phyloP scores from a whole-genome alignment of 2,329 filamentous ascomycete genomes.

The Monosporascus ibericus region DNA sequence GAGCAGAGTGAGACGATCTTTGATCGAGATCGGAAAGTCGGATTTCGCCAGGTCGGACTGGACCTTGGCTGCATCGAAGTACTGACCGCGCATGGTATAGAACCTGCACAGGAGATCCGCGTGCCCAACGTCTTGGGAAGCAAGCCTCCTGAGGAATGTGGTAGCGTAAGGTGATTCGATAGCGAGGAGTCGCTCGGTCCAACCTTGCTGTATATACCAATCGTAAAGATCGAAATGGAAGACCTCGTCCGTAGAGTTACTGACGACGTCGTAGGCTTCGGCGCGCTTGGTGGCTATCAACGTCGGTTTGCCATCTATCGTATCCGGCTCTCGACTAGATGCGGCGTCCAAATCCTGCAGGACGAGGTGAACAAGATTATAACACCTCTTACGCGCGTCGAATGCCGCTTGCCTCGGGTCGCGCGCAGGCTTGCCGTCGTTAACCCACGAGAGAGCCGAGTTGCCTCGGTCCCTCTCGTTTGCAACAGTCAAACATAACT shows the following conservation, averaged over 20 bases:
- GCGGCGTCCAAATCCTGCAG: conserved; percentile 70
- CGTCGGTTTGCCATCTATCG: conserved; percentile 72
- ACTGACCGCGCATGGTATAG: conserved; percentile 77
- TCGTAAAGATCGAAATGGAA: conserved; percentile 97
- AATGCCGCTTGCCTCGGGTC: conserved; percentile 67
- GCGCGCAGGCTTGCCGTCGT: conserved; percentile 67
- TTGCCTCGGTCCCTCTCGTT: conserved; percentile 83
- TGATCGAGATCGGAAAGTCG: conserved; percentile 72
- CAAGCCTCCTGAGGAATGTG: conserved; percentile 75
- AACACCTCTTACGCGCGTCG: conserved; percentile 69
- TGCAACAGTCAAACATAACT: conserved; percentile 78
- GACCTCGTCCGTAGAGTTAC: conserved; percentile 81
- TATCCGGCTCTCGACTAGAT: conserved; percentile 61
- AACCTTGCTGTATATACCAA: conserved; percentile 85
- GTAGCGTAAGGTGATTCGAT: conserved; percentile 82
- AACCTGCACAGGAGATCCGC: conserved; percentile 92
- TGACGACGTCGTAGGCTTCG: conserved; percentile 88
- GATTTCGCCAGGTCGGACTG: conserved; percentile 80
- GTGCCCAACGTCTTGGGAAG: conserved; percentile 64
- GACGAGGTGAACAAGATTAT: conserved; percentile 80
- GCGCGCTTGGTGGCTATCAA: conserved; percentile 70
- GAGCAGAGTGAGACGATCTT: conserved; percentile 81
- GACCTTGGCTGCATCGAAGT: conserved; percentile 81
- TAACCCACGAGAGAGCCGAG: conserved; percentile 76
- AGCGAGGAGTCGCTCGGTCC: conserved; percentile 77